Conservation (phyloP, 257 asterid species). For the Nicotiana obtusifolia region DNA sequence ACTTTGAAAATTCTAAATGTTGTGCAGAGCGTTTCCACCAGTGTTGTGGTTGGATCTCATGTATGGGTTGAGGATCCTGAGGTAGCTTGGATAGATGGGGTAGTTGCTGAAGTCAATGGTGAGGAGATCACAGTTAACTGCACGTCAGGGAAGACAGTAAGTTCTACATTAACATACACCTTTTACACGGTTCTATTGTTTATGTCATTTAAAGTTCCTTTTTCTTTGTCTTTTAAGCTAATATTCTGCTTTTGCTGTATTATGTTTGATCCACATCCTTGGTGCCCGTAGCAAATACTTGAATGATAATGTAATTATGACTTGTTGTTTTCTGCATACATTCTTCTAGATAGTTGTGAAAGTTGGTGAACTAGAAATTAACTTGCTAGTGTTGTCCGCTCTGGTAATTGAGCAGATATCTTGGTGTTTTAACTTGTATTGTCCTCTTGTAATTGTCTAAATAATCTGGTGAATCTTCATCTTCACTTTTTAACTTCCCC, state of each 20-base stretch:
- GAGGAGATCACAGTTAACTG: slow-evolving; percentile 57
- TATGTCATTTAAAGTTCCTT: background rate
- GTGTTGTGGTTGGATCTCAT: slow-evolving; percentile 74
- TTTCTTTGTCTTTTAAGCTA: background rate
- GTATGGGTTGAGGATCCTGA: slow-evolving; percentile 95
- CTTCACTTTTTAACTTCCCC: background rate
- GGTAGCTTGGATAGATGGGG: slow-evolving; percentile 90
- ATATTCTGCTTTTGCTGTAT: background rate
- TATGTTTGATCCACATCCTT: background rate
- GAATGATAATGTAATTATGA: background rate
- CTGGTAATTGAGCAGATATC: background rate
- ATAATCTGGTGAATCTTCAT: background rate
- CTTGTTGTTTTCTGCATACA: background rate
- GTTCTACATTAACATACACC: slow-evolving; percentile 16
- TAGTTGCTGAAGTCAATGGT: slow-evolving; percentile 53
- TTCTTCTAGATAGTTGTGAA: background rate
- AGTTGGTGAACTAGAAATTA: background rate
- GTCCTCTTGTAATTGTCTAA: background rate
- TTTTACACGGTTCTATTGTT: background rate
- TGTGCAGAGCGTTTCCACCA: slow-evolving; percentile 55
- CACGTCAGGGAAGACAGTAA: slow-evolving; percentile 68
- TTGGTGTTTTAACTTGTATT: background rate
- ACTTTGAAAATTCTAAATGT: slow-evolving; percentile 10
- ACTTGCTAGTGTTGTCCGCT: background rate
- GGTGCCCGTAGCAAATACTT: background rate